Evolutionary conservation across 495 filamentous ascomycete genomes (phyloP).

Genomic region (Lichenothelia convexa): DNA sequence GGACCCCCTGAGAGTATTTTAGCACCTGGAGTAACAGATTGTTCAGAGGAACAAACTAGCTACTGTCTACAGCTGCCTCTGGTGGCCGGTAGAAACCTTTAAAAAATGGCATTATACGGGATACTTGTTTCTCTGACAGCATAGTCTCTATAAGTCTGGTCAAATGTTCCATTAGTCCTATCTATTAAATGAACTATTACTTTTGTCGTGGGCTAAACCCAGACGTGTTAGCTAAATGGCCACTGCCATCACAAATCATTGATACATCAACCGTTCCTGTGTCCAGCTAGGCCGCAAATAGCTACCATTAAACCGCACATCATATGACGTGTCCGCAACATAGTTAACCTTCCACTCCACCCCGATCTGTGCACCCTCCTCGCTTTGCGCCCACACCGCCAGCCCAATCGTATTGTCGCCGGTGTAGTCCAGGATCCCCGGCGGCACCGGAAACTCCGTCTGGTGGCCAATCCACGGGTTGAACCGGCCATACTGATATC

Average conservation of each 20-base stretch:
- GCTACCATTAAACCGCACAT: conserved; percentile 9
- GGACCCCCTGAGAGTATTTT: no score
- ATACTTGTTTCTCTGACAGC: no score
- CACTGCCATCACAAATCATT: conserved; percentile 5
- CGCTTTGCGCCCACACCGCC: conserved; percentile 15
- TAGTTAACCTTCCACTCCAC: conserved; percentile 9
- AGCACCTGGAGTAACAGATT: no score
- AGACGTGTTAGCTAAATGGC: no score
- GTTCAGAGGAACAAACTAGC: no score
- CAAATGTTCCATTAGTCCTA: no score
- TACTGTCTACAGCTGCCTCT: no score
- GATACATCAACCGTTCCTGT: conserved; percentile 13
- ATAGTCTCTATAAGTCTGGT: no score
- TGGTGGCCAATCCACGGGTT: conserved; percentile 17
- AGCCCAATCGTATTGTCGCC: conserved; percentile 19
- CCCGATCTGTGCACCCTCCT: conserved; percentile 9
- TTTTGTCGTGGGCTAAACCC: no score
- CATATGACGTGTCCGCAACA: conserved; percentile 6
- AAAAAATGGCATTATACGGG: no score
- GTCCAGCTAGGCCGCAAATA: conserved; percentile 16
- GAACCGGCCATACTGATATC: conserved; percentile 22
- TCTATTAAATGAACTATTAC: no score
- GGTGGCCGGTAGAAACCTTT: no score
- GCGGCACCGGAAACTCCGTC: conserved; percentile 16
- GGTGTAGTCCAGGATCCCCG: conserved; percentile 16